phyloP scores from a whole-genome alignment of 352 stramenopile species.

The Blastocystis sp. region DNA sequence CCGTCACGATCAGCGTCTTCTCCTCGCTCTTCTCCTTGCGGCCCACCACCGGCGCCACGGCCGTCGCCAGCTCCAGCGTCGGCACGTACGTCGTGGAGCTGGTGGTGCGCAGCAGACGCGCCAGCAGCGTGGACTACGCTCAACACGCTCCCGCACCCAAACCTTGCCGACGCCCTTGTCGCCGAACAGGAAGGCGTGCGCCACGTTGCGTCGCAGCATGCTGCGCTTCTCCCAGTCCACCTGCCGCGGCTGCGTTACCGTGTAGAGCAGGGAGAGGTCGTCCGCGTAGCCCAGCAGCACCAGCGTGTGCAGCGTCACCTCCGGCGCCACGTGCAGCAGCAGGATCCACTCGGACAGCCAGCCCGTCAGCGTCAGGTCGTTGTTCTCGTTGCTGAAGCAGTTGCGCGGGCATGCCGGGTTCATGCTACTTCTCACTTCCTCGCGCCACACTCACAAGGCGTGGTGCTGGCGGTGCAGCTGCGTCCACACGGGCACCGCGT shows the following conservation, averaged over 20 bases:
- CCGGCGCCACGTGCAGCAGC: constrained; percentile 15
- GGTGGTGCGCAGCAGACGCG: constrained; percentile 5
- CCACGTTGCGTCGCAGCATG: constrained; percentile 28
- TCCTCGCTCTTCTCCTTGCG: constrained; percentile 30
- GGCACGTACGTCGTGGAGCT: background rate
- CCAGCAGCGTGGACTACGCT: constrained; percentile 10
- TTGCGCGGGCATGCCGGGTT: constrained; percentile 30
- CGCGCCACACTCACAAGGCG: background rate
- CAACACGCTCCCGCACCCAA: background rate
- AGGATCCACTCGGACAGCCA: constrained; percentile 43
- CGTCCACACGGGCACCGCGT: constrained; percentile 5
- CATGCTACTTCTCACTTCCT: background rate
- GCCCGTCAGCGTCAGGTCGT: constrained; percentile 32
- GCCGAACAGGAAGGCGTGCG: constrained; percentile 54
- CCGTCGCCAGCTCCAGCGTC: constrained; percentile 23
- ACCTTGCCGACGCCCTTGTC: constrained; percentile 48
- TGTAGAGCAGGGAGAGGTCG: constrained; percentile 23
- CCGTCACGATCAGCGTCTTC: constrained; percentile 53
- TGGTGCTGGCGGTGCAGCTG: background rate
- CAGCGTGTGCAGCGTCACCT: constrained; percentile 16
- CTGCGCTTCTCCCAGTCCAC: constrained; percentile 47
- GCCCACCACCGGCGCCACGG: constrained; percentile 27
- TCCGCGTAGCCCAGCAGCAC: constrained; percentile 39
- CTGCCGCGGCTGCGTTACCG: constrained; percentile 36
- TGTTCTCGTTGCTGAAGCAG: constrained; percentile 50